Evolutionary conservation across 208 protist species (phyloP), one percentile per base, ranked within the genome.

Genomic region (Herpetomonas samuelpessoai): DNA sequence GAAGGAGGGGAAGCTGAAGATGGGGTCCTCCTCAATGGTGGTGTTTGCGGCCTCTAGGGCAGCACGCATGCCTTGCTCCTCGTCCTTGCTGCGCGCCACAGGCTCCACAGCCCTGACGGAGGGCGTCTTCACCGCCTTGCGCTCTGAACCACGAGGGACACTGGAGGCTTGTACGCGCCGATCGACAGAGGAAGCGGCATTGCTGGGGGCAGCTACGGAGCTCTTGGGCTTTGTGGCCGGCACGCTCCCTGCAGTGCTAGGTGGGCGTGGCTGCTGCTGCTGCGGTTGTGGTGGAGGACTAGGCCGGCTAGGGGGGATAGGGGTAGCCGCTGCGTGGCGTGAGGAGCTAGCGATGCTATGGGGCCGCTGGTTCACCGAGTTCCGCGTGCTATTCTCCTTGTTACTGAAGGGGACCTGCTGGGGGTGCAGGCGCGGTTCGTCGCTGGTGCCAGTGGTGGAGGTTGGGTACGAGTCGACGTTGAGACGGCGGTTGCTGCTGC

Each of bases 1-100:
- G 63, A 94, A 91, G 35, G 87, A 94, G 48, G 64, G 29, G 57
- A 88, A 88, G 30, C 52, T 70, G n/a, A 83, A 61, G 52, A 68
- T 74, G 14, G 73, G 64, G 41, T 59, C 60, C 44, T 73, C 58
- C 35, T 59, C 30, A 19, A n/a, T 46, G 52, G 31, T 66, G 28
- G 41, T 56, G 68, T 16, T 60, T 64, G 56, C 68, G 6, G 35
- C 35, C 35, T 41, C 35, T 6, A 41, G 35, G 9, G 14, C 35
- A 6, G 35, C 35, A 6, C 14, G 35, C 35, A 41, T 41, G 9
- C 14, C 14, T 14, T 18, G 35, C 35, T 41, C 35, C 35, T 41
- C 35, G 6, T 41, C 35, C 35, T 41, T 41, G 35, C 35, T 41
- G 35, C 35, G n/a, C n/a, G n/a, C n/a, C n/a, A n/a, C n/a, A n/a